Conservation (phyloP, 1,139 yeast genomes). For the Scheffersomyces stambukii region DNA sequence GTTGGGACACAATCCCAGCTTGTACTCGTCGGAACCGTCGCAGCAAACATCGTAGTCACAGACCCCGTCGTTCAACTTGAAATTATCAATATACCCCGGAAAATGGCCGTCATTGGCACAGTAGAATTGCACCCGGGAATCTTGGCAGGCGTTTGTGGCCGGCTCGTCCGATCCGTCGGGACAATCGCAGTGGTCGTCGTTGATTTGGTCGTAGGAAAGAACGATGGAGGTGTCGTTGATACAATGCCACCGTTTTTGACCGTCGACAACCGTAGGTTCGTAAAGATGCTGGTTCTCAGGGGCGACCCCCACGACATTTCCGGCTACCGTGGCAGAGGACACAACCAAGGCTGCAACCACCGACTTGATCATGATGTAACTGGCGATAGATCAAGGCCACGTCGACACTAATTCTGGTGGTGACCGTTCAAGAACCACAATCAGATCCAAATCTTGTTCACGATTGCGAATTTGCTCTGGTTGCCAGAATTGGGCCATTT, state of each 20-base stretch:
- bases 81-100: conserved; percentile 54
- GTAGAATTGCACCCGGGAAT: conserved; percentile 50
- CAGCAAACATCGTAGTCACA: conserved; percentile 91
- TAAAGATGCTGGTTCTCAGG: conserved; percentile 48
- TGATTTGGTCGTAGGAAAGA: conserved; percentile 59
- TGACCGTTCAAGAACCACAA: no score
- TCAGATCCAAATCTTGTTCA: no score
- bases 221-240: conserved; percentile 58
- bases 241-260: conserved; percentile 58
- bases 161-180: conserved; percentile 99
- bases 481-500: no score
- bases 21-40: conserved; percentile 86
- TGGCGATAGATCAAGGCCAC: no score
- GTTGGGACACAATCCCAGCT: conserved; percentile 47
- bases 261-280: conserved; percentile 42
- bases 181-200: conserved; percentile 92
- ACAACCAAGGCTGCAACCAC: conserved; percentile 3
- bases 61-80: conserved; percentile 78
- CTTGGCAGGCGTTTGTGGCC: conserved; percentile 81
- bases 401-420: no score
- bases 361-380: no score
- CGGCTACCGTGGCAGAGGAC: conserved; percentile 1
- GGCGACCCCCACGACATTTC: conserved; percentile 23
- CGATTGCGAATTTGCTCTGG: no score
- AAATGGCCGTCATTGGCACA: conserved; percentile 75